phyloP scores from a whole-genome alignment of 768 basidiomycete species.

The Lyophyllum shimeji region DNA sequence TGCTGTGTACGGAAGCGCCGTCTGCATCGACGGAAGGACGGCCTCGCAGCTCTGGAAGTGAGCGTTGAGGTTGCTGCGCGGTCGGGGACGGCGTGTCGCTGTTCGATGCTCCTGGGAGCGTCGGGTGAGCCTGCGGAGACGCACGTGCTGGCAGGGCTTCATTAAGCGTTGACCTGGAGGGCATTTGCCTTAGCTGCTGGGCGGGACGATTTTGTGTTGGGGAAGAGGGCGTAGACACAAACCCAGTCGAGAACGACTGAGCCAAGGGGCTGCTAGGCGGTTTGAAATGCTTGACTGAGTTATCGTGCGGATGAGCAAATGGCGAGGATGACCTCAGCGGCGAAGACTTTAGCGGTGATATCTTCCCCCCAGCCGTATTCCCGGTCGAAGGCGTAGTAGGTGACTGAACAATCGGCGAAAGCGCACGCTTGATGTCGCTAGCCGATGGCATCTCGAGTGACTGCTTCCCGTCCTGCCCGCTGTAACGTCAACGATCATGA shows the following conservation, averaged over 20 bases:
- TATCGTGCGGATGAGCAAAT: slow-evolving; percentile 1
- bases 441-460: slow-evolving; percentile 19
- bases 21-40: slow-evolving; percentile 23
- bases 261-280: slow-evolving; percentile 38
- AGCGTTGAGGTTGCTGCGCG: neutral
- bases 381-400: slow-evolving; percentile 15
- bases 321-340: slow-evolving; percentile 18
- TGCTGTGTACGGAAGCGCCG: slow-evolving; percentile 30
- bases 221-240: slow-evolving; percentile 17
- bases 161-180: slow-evolving; percentile 25
- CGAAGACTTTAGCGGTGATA: slow-evolving; percentile 14
- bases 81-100: slow-evolving; percentile 10
- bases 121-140: slow-evolving; percentile 9
- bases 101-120: neutral
- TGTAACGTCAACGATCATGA: slow-evolving; percentile 11
- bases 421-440: slow-evolving; percentile 23
- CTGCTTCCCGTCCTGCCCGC: slow-evolving; percentile 25
- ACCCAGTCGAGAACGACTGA: slow-evolving; percentile 13
- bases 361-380: slow-evolving; percentile 4
- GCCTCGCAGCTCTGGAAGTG: neutral
- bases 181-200: slow-evolving; percentile 25
- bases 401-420: slow-evolving; percentile 18
- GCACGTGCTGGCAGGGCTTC: slow-evolving; percentile 1
- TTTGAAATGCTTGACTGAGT: slow-evolving; percentile 17
- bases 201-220: slow-evolving; percentile 17